phyloP scores from a whole-genome alignment of 352 stramenopile genomes.

The Globisporangium echinulatum region DNA sequence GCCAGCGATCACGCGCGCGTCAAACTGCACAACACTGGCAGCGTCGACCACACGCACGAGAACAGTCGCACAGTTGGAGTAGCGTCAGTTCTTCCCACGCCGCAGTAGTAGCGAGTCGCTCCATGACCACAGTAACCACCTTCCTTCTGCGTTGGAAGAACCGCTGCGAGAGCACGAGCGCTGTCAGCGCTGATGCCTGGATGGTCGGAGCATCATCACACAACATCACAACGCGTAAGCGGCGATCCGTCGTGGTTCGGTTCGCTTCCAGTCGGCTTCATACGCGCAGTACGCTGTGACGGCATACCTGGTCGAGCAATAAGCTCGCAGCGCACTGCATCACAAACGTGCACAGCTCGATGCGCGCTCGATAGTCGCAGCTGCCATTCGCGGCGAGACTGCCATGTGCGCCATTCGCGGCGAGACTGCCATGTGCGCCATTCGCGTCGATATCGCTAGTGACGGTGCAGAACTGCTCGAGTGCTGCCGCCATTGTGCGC shows the following conservation, averaged over 20 bases:
- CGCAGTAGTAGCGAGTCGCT: not conserved
- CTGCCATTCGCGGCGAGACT: not conserved
- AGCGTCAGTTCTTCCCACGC: no score
- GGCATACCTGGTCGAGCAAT: constrained; percentile 13
- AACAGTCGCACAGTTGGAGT: no score
- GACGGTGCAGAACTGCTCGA: not conserved
- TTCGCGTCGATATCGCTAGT: not conserved
- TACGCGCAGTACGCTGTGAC: not conserved
- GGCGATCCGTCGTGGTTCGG: not conserved
- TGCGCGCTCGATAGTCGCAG: constrained; percentile 1
- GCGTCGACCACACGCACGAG: not conserved
- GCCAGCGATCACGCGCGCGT: constrained; percentile 14
- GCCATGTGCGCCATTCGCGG: not conserved
- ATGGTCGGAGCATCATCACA: not conserved
- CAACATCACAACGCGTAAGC: not conserved
- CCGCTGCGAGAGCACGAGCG: not conserved
- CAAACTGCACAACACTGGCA: constrained; percentile 14
- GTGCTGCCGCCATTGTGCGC: not conserved
- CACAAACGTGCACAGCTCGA: constrained; percentile 9
- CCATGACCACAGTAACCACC: not conserved
- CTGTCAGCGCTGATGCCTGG: not conserved
- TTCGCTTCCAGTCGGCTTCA: not conserved
- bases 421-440: not conserved
- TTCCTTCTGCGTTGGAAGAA: not conserved
- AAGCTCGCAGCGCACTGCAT: constrained; percentile 9